Base-by-base conservation (phyloP, 345 rosid genomes). In the Populus simonii region DNA sequence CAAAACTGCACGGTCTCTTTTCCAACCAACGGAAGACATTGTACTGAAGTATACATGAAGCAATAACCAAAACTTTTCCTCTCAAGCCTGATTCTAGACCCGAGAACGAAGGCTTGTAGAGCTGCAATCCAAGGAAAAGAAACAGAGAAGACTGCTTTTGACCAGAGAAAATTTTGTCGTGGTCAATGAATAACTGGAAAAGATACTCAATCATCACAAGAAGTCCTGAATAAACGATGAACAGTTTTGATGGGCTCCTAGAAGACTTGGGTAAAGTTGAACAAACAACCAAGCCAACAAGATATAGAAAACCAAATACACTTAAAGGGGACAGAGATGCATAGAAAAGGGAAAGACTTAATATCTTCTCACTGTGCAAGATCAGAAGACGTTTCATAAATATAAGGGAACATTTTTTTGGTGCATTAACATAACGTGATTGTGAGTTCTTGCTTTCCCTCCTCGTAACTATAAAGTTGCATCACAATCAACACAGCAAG, bases 391-490 rank as follows among this genome's bases (percentile, higher is more conserved):
- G 83, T 57, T 84, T 80, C 74, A 59, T 31, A 39, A 87, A 82
- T 29, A 78, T 41, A 25, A 80, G 31, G 22, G 53, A 35, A 74
- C 47, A 39, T 1, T 36, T 63, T 13, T 74, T 81, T 22, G 73
- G 66, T 74, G 57, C n/a, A 68, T 77, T 27, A 27, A 20, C 47
- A 7, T 84, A 74, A 53, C 61, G 1, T 27, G 11, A 31, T 20
- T 11, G 70, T 49, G 36, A 70, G 74, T 67, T 62, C 61, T 74
- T 74, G 78, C 78, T 87, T 57, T 74, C 71, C 53, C 86, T 74
- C 79, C 89, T 87, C 89, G 33, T 87, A 87, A 78, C 87, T 84
- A 38, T 82, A 84, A 53, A 87, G 74, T 61, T 87, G 89, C 79
- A 87, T 87, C 68, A 83, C 84, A 51, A 76, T 74, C 51, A 87